Evolutionary conservation across 1,284 basidiomycete genomes (phyloP).

Genomic region (Microbotryum intermedium): DNA sequence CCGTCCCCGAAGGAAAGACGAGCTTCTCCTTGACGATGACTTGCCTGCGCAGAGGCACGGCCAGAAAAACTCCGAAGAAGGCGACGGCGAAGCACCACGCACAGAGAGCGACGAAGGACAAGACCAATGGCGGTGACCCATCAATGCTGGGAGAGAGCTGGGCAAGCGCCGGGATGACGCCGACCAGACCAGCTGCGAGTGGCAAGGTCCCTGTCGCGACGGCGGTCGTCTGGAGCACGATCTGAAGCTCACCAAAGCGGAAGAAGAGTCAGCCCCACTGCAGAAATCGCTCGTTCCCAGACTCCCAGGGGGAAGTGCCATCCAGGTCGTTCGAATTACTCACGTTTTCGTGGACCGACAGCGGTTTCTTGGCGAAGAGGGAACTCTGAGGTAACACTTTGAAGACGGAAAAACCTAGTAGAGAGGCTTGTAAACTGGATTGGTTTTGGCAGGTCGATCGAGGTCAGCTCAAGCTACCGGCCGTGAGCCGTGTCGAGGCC

Average conservation of each 20-base stretch:
- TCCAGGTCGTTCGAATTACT: neutral
- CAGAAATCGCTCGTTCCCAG: too few species aligned
- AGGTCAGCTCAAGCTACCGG: constrained; percentile 32
- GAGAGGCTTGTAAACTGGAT: constrained; percentile 37
- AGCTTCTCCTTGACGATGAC: constrained; percentile 92
- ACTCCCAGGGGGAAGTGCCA: too few species aligned
- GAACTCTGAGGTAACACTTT: constrained; percentile 52
- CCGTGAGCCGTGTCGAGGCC: constrained; percentile 62
- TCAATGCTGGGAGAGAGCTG: constrained; percentile 66
- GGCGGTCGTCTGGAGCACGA: constrained; percentile 88
- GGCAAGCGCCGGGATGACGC: constrained; percentile 81
- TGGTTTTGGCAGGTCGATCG: neutral
- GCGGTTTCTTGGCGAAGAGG: constrained; percentile 44
- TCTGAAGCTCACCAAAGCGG: constrained; percentile 6
- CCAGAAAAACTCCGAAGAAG: constrained; percentile 92
- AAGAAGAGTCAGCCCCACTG: too few species aligned
- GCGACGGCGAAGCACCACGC: constrained; percentile 80
- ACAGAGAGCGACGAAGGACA: constrained; percentile 62
- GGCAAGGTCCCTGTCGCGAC: constrained; percentile 78
- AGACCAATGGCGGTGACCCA: constrained; percentile 61
- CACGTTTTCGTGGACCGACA: constrained; percentile 77
- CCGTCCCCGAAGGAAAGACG: constrained; percentile 85
- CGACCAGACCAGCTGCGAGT: constrained; percentile 86
- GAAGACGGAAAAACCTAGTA: constrained; percentile 83
- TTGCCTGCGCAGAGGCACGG: constrained; percentile 84